Evolutionary conservation across 495 filamentous ascomycete species (phyloP).

Genomic region (Daldinia childiae): DNA sequence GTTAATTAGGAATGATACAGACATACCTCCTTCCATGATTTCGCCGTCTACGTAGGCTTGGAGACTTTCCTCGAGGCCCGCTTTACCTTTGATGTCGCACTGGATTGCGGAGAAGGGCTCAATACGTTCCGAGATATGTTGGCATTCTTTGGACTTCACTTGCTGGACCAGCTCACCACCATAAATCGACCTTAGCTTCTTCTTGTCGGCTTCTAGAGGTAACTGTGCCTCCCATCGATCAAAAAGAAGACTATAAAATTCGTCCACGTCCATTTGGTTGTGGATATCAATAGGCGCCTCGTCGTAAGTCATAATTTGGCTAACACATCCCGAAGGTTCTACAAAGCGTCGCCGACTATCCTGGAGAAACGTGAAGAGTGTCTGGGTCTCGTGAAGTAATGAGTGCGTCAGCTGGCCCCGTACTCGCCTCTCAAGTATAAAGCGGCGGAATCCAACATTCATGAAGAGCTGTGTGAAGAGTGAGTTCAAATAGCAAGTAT

Average conservation of each 20-base stretch:
- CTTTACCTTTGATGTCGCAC: constrained; percentile 96
- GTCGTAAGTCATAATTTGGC: constrained; percentile 82
- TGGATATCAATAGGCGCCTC: constrained; percentile 84
- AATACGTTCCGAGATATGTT: constrained; percentile 88
- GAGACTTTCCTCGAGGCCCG: constrained; percentile 82
- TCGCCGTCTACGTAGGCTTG: constrained; percentile 95
- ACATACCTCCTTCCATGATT: constrained; percentile 89
- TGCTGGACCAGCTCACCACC: constrained; percentile 94
- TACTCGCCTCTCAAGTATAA: constrained; percentile 73
- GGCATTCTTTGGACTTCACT: constrained; percentile 92
- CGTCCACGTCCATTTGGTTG: constrained; percentile 97
- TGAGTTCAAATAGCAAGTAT: constrained; percentile 98
- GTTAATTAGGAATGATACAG: constrained; percentile 9
- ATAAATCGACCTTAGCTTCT: constrained; percentile 82
- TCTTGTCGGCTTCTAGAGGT: constrained; percentile 70
- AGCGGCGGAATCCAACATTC: constrained; percentile 87
- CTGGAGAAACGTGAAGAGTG: constrained; percentile 87
- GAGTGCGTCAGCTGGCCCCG: constrained; percentile 65
- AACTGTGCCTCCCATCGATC: constrained; percentile 92
- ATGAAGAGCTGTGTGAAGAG: constrained; percentile 96
- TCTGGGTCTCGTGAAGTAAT: constrained; percentile 79
- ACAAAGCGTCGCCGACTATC: constrained; percentile 75
- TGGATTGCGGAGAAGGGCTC: constrained; percentile 97
- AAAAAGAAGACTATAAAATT: constrained; percentile 94
- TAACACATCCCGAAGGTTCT: constrained; percentile 77